These are phyloP conservation scores for Actinidia polygama DNA, from an alignment of 179 eudicot species.

Conservation along the genomic window DNA sequence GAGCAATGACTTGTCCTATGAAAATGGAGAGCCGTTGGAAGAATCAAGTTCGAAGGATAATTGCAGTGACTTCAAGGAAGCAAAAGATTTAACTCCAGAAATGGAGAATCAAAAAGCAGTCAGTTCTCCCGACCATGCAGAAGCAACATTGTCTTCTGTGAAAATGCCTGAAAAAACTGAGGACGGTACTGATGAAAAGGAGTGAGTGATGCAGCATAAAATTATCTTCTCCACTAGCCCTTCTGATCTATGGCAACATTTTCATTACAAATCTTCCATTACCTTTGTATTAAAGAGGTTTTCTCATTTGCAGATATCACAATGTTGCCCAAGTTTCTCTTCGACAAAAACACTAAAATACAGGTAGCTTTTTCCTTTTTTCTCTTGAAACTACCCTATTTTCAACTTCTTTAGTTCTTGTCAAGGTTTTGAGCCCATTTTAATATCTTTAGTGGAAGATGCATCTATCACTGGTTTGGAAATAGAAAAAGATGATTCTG, in stretches of 20 bases:
- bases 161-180: constrained; percentile 17
- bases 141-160: constrained; percentile 21
- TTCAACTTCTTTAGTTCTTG: neutral
- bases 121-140: constrained; percentile 19
- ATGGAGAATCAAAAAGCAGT: constrained; percentile 13
- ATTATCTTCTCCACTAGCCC: neutral
- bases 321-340: constrained; percentile 15
- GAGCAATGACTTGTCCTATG: constrained; percentile 35
- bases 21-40: constrained; percentile 23
- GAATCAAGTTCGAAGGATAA: constrained; percentile 29
- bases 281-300: neutral
- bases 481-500: constrained; percentile 14
- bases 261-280: neutral
- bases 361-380: constrained; percentile 13
- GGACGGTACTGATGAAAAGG: constrained; percentile 9
- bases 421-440: neutral
- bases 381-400: neutral
- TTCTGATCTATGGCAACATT: neutral
- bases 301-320: constrained; percentile 18
- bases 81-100: constrained; percentile 24
- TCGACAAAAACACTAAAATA: constrained; percentile 12
- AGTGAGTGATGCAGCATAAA: constrained; percentile 19
- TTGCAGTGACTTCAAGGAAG: constrained; percentile 16
- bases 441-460: neutral
- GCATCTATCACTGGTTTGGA: neutral